A percentile compares a stretch with the other conserved stretches of the same genome.
Evolutionary conservation across 805 yeast genomes (phyloP).

Genomic region (Pichia nanzhaoensis): DNA sequence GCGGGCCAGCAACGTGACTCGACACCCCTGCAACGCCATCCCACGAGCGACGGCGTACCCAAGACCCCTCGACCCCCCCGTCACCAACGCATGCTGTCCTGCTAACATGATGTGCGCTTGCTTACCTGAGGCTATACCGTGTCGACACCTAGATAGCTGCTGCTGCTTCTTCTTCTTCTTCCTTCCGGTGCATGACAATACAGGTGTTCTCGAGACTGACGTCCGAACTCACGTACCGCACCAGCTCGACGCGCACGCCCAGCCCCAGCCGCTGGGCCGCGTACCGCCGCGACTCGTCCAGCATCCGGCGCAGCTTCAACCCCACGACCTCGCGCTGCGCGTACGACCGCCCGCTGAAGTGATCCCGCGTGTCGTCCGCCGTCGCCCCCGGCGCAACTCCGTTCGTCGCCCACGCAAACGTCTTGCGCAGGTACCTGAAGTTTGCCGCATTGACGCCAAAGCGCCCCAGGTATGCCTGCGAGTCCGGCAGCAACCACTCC

Average conservation of each 20-base stretch:
- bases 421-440: slow-evolving; percentile 40
- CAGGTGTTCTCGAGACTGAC: slow-evolving; percentile 61
- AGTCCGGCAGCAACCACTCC: slow-evolving; percentile 43
- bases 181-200: slow-evolving; percentile 13
- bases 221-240: slow-evolving; percentile 50
- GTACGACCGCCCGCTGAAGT: slow-evolving; percentile 39
- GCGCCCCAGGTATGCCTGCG: slow-evolving; percentile 34
- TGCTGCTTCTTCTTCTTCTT: too few relatives aligned
- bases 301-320: slow-evolving; percentile 56
- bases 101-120: neutral
- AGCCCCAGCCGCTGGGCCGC: slow-evolving; percentile 39
- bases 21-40: slow-evolving; percentile 47
- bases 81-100: slow-evolving; percentile 39
- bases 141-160: too few relatives aligned
- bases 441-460: slow-evolving; percentile 30
- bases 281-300: slow-evolving; percentile 63
- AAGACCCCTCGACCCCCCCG: slow-evolving; percentile 68
- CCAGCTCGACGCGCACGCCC: slow-evolving; percentile 35
- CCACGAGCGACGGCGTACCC: slow-evolving; percentile 50
- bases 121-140: too few relatives aligned
- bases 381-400: slow-evolving; percentile 44
- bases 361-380: slow-evolving; percentile 35
- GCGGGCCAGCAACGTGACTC: slow-evolving; percentile 46
- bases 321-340: slow-evolving; percentile 57
- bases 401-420: slow-evolving; percentile 87